Conservation (phyloP, 305 asterid species). For the Fraxinus latifolia region DNA sequence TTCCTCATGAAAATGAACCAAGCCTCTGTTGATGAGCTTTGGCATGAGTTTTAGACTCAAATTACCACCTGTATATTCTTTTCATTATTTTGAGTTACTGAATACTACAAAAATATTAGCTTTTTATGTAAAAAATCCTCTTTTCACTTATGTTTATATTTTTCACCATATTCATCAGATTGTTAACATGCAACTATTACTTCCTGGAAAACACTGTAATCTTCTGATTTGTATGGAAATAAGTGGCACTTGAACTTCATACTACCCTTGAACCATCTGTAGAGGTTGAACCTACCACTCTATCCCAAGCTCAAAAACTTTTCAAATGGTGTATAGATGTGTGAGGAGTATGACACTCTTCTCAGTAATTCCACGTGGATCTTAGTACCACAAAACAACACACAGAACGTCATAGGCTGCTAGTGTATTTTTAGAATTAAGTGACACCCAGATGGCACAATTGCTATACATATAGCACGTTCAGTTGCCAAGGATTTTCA, state of each 20-base stretch:
- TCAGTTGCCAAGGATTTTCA: neutral
- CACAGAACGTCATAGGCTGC: neutral
- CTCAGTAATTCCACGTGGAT: neutral
- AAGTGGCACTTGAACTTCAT: neutral
- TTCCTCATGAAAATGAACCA: neutral
- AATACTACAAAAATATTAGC: neutral
- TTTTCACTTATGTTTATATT: neutral
- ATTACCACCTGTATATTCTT: neutral
- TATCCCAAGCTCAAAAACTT: neutral
- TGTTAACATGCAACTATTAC: neutral
- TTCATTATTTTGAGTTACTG: neutral
- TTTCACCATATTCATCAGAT: neutral
- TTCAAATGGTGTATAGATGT: neutral
- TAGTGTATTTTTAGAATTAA: conserved; percentile 6
- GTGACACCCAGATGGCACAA: neutral
- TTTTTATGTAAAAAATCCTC: neutral
- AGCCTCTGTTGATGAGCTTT: neutral
- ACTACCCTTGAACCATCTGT: neutral
- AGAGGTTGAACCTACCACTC: neutral
- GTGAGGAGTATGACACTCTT: neutral
- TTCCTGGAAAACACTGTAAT: neutral
- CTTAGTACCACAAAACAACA: neutral
- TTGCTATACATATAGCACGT: neutral
- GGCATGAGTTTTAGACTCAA: neutral
- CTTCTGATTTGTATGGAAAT: neutral